A percentile compares a stretch with the other conserved stretches of the same genome.
phyloP scores from a whole-genome alignment of 345 rosid genomes.

The Syzygium oleosum region DNA sequence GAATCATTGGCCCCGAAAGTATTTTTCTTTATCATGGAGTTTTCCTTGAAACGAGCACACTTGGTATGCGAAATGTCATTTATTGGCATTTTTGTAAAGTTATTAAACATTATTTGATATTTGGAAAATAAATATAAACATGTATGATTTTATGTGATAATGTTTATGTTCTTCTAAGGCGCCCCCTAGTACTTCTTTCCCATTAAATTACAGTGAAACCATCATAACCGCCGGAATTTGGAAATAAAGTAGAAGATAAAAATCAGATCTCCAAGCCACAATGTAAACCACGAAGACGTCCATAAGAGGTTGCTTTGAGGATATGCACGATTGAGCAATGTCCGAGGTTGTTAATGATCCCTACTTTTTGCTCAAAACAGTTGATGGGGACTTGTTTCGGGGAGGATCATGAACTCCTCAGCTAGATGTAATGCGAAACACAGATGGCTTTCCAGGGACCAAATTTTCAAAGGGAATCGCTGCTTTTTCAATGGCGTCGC shows the following conservation, averaged over 20 bases:
- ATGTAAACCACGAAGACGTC: not conserved
- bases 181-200: not conserved
- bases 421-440: not conserved
- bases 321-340: not conserved
- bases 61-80: too few species aligned
- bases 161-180: not conserved
- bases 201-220: not conserved
- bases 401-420: not conserved
- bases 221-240: not conserved
- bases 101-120: not conserved
- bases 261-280: not conserved
- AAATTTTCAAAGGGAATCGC: not conserved
- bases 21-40: not conserved
- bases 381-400: not conserved
- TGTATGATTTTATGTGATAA: not conserved
- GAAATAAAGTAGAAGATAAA: not conserved
- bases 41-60: not conserved
- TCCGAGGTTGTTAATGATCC: not conserved
- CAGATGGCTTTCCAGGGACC: not conserved
- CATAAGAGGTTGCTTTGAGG: not conserved
- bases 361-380: not conserved
- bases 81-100: not conserved
- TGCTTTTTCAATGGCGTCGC: not conserved
- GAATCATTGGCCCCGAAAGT: not conserved
- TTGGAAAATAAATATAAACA: too few species aligned